Conservation (phyloP, 1,139 yeast species). For the Yamadazyma atlantica region DNA sequence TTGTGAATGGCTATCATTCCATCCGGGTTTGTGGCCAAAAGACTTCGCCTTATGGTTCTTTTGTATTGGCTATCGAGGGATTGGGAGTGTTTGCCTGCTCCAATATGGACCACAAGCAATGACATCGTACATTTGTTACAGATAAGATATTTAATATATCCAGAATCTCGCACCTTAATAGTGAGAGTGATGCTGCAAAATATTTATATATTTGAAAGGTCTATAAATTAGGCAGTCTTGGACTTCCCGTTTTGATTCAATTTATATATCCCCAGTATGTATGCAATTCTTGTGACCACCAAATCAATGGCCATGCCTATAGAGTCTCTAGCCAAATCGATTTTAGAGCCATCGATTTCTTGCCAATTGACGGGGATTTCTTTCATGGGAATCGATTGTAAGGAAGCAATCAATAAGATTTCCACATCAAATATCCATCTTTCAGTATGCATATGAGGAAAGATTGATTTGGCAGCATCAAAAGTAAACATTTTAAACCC, state of each 20-base stretch:
- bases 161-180: no score
- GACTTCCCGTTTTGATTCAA: constrained; percentile 25
- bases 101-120: constrained; percentile 32
- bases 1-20: constrained; percentile 11
- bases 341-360: constrained; percentile 93
- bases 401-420: constrained; percentile 73
- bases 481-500: constrained; percentile 91
- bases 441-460: constrained; percentile 94
- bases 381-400: constrained; percentile 61
- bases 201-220: no score
- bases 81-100: constrained; percentile 38
- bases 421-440: constrained; percentile 99
- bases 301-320: constrained; percentile 94
- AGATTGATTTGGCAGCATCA: constrained; percentile 60
- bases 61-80: constrained; percentile 19
- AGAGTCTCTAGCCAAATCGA: constrained; percentile 88
- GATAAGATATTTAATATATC: no score
- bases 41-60: constrained; percentile 22
- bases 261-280: constrained; percentile 76
- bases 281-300: constrained; percentile 87
- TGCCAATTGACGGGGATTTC: constrained; percentile 96
- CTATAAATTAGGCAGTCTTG: not conserved
- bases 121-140: no score
- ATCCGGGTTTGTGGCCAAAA: constrained; percentile 11
- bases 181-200: no score